Evolutionary conservation across 2,329 filamentous ascomycete genomes (phyloP).

Genomic region (Pseudogymnoascus sp.): DNA sequence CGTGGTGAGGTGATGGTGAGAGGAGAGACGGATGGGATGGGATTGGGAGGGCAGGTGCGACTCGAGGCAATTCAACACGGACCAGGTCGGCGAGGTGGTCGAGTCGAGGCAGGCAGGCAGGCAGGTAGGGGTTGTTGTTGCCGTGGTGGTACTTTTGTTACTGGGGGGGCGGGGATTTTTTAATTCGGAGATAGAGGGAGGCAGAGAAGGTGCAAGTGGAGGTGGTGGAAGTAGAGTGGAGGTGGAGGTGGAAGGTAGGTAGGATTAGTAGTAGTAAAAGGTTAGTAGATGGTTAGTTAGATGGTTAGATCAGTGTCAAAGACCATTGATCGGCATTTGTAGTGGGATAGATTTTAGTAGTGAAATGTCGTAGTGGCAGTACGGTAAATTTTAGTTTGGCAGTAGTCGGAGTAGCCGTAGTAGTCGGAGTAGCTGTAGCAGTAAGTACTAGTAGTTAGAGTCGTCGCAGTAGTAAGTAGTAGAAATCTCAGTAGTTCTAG

Average conservation of each 20-base stretch:
- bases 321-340: not conserved
- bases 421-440: too few species aligned
- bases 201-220: not conserved
- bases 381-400: not conserved
- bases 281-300: too few species aligned
- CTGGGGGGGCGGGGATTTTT: too few species aligned
- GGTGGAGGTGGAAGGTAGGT: not conserved
- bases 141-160: not conserved
- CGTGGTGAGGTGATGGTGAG: not conserved
- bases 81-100: not conserved
- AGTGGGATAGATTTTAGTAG: not conserved
- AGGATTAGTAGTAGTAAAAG: not conserved
- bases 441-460: too few species aligned
- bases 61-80: not conserved
- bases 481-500: not conserved
- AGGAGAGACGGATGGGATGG: not conserved
- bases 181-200: not conserved
- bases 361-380: not conserved
- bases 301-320: not conserved
- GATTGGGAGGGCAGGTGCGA: not conserved
- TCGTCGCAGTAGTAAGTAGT: not conserved
- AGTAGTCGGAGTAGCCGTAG: too few species aligned
- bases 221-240: not conserved
- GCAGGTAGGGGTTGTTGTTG: too few species aligned
- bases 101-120: not conserved